phyloP scores from a whole-genome alignment of 23 red algal species.

The Chondrus crispus region DNA sequence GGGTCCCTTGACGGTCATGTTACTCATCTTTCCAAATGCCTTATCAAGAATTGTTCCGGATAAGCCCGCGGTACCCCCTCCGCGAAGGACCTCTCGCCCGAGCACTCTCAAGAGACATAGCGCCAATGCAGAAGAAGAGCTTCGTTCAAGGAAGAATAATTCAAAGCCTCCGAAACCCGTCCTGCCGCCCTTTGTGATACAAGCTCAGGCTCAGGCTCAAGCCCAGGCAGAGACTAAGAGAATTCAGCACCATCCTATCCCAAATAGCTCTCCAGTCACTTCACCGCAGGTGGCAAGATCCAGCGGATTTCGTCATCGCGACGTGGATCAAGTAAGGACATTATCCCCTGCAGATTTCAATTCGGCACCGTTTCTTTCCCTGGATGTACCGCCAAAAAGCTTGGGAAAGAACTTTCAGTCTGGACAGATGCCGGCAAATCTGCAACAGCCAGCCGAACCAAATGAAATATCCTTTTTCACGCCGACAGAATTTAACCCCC shows the following conservation, averaged over 20 bases:
- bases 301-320: too few relatives aligned
- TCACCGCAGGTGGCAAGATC: too few relatives aligned
- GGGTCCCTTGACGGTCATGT: conserved; percentile 35
- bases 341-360: too few relatives aligned
- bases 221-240: conserved; percentile 27
- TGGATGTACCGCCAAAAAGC: background rate
- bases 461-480: too few relatives aligned
- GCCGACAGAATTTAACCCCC: too few relatives aligned
- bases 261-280: conserved; percentile 32
- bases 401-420: too few relatives aligned
- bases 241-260: background rate
- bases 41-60: conserved; percentile 16
- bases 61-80: background rate
- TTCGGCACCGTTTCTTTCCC: background rate
- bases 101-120: conserved; percentile 45
- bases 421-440: too few relatives aligned
- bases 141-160: conserved; percentile 5
- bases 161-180: background rate
- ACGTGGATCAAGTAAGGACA: too few relatives aligned
- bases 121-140: conserved; percentile 46
- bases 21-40: conserved; percentile 40
- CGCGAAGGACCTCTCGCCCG: conserved; percentile 20
- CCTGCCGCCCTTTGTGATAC: conserved; percentile 14
- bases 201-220: conserved; percentile 46
- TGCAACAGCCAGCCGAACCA: too few relatives aligned